Evolutionary conservation across 2,329 filamentous ascomycete species (phyloP).

Genomic region (Zasmidium angulare): DNA sequence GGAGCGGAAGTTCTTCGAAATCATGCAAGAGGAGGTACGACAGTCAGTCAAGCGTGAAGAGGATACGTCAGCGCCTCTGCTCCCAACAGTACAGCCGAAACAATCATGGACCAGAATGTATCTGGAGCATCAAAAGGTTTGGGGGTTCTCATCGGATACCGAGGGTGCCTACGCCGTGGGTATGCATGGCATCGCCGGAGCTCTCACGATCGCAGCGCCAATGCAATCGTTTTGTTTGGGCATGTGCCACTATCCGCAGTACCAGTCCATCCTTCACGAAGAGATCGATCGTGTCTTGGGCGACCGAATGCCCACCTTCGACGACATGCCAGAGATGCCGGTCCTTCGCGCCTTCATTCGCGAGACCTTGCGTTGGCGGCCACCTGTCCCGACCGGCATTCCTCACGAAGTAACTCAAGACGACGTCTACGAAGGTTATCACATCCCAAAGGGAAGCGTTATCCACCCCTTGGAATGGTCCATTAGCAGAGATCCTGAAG

Average conservation of each 20-base stretch:
- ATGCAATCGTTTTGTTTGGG: slow-evolving; percentile 51
- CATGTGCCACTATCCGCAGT: slow-evolving; percentile 46
- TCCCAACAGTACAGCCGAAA: neutral
- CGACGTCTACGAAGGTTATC: slow-evolving; percentile 31
- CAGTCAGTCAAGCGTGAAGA: slow-evolving; percentile 29
- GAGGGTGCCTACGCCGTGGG: slow-evolving; percentile 49
- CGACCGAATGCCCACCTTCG: slow-evolving; percentile 54
- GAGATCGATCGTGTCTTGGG: slow-evolving; percentile 60
- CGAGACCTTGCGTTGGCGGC: slow-evolving; percentile 59
- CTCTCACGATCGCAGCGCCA: slow-evolving; percentile 47
- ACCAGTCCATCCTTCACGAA: slow-evolving; percentile 46
- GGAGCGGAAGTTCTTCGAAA: slow-evolving; percentile 45
- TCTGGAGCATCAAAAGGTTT: slow-evolving; percentile 40
- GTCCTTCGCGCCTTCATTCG: slow-evolving; percentile 58
- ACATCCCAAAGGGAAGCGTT: slow-evolving; percentile 30
- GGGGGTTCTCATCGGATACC: slow-evolving; percentile 43
- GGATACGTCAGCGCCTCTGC: neutral
- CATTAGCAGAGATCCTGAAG: slow-evolving; percentile 9
- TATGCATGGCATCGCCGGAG: slow-evolving; percentile 50
- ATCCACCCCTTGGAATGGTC: slow-evolving; percentile 44
- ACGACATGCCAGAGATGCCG: slow-evolving; percentile 53
- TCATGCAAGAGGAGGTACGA: slow-evolving; percentile 44
- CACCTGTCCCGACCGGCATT: slow-evolving; percentile 48
- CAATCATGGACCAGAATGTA: slow-evolving; percentile 47
- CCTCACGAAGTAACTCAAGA: slow-evolving; percentile 29